Evolutionary conservation across 257 asterid species (phyloP), one percentile per base, ranked within the genome.

Genomic region (Linderniella brevidens): DNA sequence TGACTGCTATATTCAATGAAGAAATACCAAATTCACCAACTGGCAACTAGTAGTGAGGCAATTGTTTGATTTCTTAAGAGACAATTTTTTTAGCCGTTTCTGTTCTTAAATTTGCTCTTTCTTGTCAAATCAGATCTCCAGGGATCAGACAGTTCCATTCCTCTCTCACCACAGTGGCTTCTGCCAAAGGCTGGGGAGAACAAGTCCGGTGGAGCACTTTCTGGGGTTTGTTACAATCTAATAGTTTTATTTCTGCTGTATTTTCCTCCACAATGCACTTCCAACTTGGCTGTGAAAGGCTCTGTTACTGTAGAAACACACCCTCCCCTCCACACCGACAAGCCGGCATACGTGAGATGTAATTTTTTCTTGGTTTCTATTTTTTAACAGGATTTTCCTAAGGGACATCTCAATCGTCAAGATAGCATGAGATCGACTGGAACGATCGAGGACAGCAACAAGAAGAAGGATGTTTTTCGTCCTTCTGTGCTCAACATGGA

Each of bases 121-220:
- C 20, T 63, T 38, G 50, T 62, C 35, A 57, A 12, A 68, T 65
- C 60, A 88, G 98, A 80, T 70, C 56, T 64, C 62, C 82, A 73
- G 62, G 92, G 71, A 70, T 57, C 79, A 12, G 77, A 77, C 69
- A 66, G 57, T 68, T 51, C 86, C 58, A 75, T 90, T 53, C 94
- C 99, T 38, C 96, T 90, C 44, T 81, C 94, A 53, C 99, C 99
- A 5, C 96, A 90, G 71, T 90, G 99, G 99, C 94, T 82, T 57
- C 78, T 71, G 44, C 74, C 94, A 41, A 90, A 85, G 63, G 58
- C 76, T 11, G 96, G 86, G 70, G 99, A 90, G 63, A 73, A 43
- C 45, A 90, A 79, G 72, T 58, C 79, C 4, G 3, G 32, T 68
- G 93, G 76, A 56, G 58, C 57, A 10, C 65, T 56, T 50, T 35